Base-by-base conservation (phyloP, 2,329 filamentous ascomycete species). In the Mariannaea elegans region DNA sequence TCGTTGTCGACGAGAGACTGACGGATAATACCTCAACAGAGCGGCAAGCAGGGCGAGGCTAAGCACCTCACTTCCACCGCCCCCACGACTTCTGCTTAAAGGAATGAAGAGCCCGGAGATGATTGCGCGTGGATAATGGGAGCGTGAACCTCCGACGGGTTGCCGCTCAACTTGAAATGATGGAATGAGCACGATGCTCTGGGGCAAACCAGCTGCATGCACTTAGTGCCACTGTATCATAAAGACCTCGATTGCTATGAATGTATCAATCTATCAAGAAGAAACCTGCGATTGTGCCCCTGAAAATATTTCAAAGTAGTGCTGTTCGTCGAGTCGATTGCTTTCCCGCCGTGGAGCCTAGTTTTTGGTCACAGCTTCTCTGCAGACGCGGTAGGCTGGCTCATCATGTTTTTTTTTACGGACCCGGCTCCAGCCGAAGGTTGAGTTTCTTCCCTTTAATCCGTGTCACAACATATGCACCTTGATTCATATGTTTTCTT, bases 41-140 rank as follows among this genome's bases (percentile, higher is more conserved):
- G 93, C 82, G 95, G 95, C 85, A 97, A 97, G 88, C 92, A 96
- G 84, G 91, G 93, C 77, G 94, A 98, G 46, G 70, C 83, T 75
- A 91, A 92, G 87, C 87, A 84, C 77, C 82, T 97, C 69, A 87
- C 76, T 52, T 72, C 76, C 62, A 72, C 70, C 66, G 73, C 74
- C 71, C 69, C 69, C 61, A 73, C 80, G 69, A 70, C 73, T 61
- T 74, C 78, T 60, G 75, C 78, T 52, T 77, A 75, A 72, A 64
- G 56, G 52, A 58, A 56, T 52, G 14, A 27, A 24, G 21, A 36
- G 38, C 62, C 55, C 7, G 56, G 46, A 56, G 52, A 66, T 56
- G 60, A 69, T 65, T 64, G 63, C 62, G 67, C 59, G 65, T 61
- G 69, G 49, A 69, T 62, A 59, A 63, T 61, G 64, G 52, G 59